Evolutionary conservation across 305 asterid species (phyloP), one percentile per base, ranked within the genome.

Genomic region (Fraxinus angustifolia): DNA sequence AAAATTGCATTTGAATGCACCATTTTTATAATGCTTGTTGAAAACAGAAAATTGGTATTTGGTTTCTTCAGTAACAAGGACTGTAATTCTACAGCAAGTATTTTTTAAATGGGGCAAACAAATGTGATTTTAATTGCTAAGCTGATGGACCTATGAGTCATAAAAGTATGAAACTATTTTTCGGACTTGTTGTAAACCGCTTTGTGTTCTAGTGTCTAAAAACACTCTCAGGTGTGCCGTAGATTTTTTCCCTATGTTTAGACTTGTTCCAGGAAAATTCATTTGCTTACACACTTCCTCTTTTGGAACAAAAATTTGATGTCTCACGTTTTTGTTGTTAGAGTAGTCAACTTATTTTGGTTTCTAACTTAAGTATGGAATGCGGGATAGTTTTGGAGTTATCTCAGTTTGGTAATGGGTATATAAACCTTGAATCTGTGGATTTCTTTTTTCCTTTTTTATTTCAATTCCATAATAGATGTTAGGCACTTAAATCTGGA

Each of bases 211-310:
- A 26, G 11, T 11, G 73, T 26, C 72, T 3, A 23, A 10, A 65
- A 65, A 65, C n/a, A 65, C 8, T 26, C 35, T 30, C 73, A 26
- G 17, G 16, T 26, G 73, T 65, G 73, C 7, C 4, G 4, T 31
- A 14, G 40, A 5, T 68, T 10, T 10, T 23, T 23, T 14, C 40
- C 42, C 19, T 21, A 21, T 31, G 38, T 74, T 33, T 79, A 71
- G 48, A 80, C 21, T 71, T 17, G 73, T 75, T 74, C 45, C 60
- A 45, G 11, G 60, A 42, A 72, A 38, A 56, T 53, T 78, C 45
- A 76, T 56, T 23, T 26, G 17, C 35, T 65, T 65, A 11, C 33
- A 3, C 19, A 14, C 21, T 68, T 28, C 21, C 40, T n/a, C 75
- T 3, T 31, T 68, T 19, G 2, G 40, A 58, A 68, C 5, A 68